Percentiles rank a stretch among this genome's conserved stretches.
These are phyloP conservation scores for Anaeromyces robustus DNA, from an alignment of 192 early-diverging fungal genomes.

Conservation along the genomic window DNA sequence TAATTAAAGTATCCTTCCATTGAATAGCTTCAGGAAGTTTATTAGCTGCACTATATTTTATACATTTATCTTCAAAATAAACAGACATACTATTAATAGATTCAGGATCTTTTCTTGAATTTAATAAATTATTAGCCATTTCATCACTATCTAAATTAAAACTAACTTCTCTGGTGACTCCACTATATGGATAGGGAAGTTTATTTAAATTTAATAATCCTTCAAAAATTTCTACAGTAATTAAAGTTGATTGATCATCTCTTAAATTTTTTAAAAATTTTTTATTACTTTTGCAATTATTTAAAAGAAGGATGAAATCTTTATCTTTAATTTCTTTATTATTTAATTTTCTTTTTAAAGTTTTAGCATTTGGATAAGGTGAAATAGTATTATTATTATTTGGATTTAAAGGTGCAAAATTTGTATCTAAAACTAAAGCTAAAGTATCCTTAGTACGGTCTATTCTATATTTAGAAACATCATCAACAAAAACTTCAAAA, in stretches of 20 bases:
- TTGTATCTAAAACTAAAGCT: not conserved
- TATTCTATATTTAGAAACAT: not conserved
- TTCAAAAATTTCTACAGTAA: not conserved
- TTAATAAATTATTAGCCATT: no score
- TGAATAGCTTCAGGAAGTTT: not conserved
- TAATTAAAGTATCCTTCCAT: not conserved
- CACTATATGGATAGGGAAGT: no score
- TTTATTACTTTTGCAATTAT: not conserved
- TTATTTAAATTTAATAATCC: not conserved
- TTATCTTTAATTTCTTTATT: not conserved
- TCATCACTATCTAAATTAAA: no score
- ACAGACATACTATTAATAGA: no score
- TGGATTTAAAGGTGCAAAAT: not conserved
- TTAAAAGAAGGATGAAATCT: not conserved
- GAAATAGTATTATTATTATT: not conserved
- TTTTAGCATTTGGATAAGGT: not conserved
- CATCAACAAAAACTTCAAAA: not conserved
- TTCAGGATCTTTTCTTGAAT: no score
- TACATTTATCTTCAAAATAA: not conserved
- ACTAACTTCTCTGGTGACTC: no score
- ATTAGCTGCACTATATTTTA: not conserved
- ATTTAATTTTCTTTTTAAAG: not conserved
- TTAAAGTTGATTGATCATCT: not conserved
- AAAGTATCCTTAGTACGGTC: not conserved
- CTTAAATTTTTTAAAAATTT: not conserved